Percentiles rank a stretch among this genome's conserved stretches.
Conservation (phyloP, 176 grass and related monocot species). For the Leersia perrieri region DNA sequence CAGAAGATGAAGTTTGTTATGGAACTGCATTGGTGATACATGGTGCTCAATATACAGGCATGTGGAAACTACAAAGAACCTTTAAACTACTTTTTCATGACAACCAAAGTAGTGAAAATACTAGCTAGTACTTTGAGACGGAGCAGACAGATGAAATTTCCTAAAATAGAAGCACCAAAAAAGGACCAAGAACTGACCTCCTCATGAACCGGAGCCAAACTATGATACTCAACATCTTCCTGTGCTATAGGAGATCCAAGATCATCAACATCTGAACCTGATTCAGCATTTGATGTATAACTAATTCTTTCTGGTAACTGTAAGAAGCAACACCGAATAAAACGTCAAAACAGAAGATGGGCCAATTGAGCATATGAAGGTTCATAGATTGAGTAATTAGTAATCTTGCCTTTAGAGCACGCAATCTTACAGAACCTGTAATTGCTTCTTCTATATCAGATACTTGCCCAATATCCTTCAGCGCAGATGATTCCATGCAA, state of each 20-base stretch:
- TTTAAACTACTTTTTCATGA: background rate
- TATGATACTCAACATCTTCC: constrained; percentile 66
- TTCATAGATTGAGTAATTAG: constrained; percentile 13
- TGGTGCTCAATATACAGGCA: constrained; percentile 6
- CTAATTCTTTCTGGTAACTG: constrained; percentile 68
- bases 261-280: constrained; percentile 84
- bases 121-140: constrained; percentile 4
- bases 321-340: constrained; percentile 38
- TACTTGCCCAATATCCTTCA: constrained; percentile 54
- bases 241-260: constrained; percentile 57
- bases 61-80: background rate
- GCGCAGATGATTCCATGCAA: constrained; percentile 58
- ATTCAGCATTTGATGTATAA: constrained; percentile 84
- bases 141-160: background rate
- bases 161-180: constrained; percentile 1
- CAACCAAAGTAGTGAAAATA: background rate
- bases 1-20: constrained; percentile 13
- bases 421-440: constrained; percentile 58
- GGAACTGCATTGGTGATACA: background rate
- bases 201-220: constrained; percentile 82
- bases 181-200: constrained; percentile 58
- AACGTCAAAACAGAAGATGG: constrained; percentile 26
- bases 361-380: constrained; percentile 20
- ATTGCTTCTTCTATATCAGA: constrained; percentile 76
- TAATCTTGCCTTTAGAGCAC: constrained; percentile 74